Evolutionary conservation across 495 filamentous ascomycete genomes (phyloP).

Genomic region (Lindgomyces ingoldianus): DNA sequence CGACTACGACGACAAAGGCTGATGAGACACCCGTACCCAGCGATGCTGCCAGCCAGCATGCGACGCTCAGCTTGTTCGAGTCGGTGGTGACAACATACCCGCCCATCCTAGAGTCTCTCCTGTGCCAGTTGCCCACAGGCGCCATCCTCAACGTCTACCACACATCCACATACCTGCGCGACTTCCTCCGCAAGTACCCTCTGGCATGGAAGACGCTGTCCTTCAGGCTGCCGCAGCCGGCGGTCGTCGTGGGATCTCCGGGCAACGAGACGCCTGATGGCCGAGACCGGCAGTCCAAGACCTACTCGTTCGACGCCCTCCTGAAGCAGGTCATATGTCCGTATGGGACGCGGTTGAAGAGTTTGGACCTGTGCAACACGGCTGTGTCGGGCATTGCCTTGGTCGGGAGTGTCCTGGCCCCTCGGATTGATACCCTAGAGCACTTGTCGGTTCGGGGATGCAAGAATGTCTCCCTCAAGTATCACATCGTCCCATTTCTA

Average conservation of each 20-base stretch:
- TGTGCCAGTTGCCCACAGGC: constrained; percentile 59
- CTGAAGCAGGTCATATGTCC: constrained; percentile 58
- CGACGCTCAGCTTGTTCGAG: constrained; percentile 48
- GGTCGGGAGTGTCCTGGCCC: constrained; percentile 54
- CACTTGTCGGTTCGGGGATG: constrained; percentile 64
- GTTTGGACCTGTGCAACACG: constrained; percentile 63
- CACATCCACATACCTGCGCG: constrained; percentile 56
- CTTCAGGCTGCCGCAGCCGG: constrained; percentile 55
- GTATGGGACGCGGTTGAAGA: constrained; percentile 57
- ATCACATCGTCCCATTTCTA: constrained; percentile 63
- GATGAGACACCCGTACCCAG: constrained; percentile 4
- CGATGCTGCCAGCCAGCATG: neutral
- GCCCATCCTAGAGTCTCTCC: constrained; percentile 59
- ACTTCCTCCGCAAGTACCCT: constrained; percentile 58
- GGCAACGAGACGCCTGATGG: constrained; percentile 42
- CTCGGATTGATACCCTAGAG: constrained; percentile 56
- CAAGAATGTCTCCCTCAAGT: constrained; percentile 67
- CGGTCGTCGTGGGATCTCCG: constrained; percentile 29
- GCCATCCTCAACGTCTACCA: constrained; percentile 61
- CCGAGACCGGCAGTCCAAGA: constrained; percentile 54
- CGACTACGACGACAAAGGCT: constrained; percentile 1
- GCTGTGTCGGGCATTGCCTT: constrained; percentile 60
- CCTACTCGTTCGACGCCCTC: constrained; percentile 59
- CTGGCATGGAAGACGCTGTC: constrained; percentile 64
- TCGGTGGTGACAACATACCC: constrained; percentile 56